Conservation (phyloP, 1,284 basidiomycete genomes). For the Microbotryum scabiosae region DNA sequence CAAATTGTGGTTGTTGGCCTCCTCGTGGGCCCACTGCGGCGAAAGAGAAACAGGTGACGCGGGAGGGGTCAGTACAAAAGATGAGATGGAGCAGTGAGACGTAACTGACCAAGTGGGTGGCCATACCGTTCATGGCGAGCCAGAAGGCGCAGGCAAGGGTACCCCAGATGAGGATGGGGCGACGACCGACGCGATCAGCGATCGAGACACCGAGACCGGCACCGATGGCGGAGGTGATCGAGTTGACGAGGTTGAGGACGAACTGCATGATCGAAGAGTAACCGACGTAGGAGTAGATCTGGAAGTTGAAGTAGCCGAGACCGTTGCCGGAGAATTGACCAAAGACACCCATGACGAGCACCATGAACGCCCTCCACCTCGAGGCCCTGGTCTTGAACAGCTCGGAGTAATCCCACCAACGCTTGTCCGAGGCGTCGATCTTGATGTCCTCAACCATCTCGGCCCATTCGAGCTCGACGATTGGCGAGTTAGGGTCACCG, state of each 20-base stretch:
- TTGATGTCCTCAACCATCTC: constrained; percentile 52
- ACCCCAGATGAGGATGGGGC: constrained; percentile 33
- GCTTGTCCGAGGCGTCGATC: constrained; percentile 53
- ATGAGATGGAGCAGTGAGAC: too few species aligned
- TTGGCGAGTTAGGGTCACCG: constrained; percentile 32
- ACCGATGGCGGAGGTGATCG: constrained; percentile 49
- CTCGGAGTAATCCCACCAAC: constrained; percentile 51
- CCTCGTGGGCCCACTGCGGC: not conserved
- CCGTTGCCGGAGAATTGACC: constrained; percentile 49
- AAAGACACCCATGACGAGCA: constrained; percentile 44
- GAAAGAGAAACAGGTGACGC: not conserved
- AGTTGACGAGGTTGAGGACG: constrained; percentile 52
- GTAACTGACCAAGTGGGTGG: too few species aligned
- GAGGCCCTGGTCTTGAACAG: constrained; percentile 47
- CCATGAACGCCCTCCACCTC: constrained; percentile 42
- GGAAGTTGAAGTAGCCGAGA: constrained; percentile 46
- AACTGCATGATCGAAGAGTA: constrained; percentile 43
- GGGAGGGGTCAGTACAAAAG: not conserved
- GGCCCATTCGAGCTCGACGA: constrained; percentile 50
- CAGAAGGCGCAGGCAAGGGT: constrained; percentile 33
- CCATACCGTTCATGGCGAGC: constrained; percentile 22
- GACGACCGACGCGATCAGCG: constrained; percentile 43
- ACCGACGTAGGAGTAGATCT: constrained; percentile 24
- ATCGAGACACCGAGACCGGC: constrained; percentile 47
- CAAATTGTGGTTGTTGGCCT: constrained; percentile 30